A percentile compares a stretch with the other conserved stretches of the same genome.
phyloP scores from a whole-genome alignment of 2,329 filamentous ascomycete genomes.

The Clarireedia homoeocarpa region DNA sequence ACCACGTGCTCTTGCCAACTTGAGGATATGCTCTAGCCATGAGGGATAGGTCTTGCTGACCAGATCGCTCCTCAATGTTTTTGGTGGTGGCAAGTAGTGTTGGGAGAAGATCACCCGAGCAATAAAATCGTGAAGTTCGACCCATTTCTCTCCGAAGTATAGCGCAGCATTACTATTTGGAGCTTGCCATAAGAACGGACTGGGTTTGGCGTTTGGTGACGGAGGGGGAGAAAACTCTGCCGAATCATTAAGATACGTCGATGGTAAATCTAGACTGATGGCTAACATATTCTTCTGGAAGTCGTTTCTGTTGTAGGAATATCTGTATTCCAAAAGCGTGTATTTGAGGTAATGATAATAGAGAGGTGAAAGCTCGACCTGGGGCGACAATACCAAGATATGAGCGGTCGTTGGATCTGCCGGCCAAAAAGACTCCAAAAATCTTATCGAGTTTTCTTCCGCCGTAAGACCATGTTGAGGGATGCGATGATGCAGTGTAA shows the following conservation, averaged over 20 bases:
- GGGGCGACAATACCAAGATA: constrained; percentile 75
- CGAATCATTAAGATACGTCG: constrained; percentile 52
- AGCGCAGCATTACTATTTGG: constrained; percentile 77
- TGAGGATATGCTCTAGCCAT: constrained; percentile 72
- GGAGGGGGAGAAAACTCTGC: constrained; percentile 43
- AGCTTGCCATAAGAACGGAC: constrained; percentile 70
- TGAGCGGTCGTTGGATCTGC: constrained; percentile 55
- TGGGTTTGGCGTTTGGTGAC: constrained; percentile 5
- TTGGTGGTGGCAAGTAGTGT: constrained; percentile 30
- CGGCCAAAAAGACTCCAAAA: constrained; percentile 86
- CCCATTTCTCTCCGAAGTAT: constrained; percentile 80
- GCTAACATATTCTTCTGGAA: constrained; percentile 58
- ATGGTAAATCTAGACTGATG: constrained; percentile 71
- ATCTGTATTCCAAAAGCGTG: constrained; percentile 65
- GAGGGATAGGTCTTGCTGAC: constrained; percentile 63
- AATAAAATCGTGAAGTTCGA: constrained; percentile 75
- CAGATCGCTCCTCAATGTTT: constrained; percentile 43
- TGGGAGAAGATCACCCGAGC: constrained; percentile 33
- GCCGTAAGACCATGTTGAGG: constrained; percentile 49
- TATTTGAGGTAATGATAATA: constrained; percentile 88
- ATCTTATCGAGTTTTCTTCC: constrained; percentile 64
- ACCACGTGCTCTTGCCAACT: constrained; percentile 66
- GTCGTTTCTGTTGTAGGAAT: constrained; percentile 48
- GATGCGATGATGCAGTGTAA: constrained; percentile 72
- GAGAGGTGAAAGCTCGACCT: constrained; percentile 69